Base-by-base conservation (phyloP, 345 rosid genomes). In the Ricinus communis region DNA sequence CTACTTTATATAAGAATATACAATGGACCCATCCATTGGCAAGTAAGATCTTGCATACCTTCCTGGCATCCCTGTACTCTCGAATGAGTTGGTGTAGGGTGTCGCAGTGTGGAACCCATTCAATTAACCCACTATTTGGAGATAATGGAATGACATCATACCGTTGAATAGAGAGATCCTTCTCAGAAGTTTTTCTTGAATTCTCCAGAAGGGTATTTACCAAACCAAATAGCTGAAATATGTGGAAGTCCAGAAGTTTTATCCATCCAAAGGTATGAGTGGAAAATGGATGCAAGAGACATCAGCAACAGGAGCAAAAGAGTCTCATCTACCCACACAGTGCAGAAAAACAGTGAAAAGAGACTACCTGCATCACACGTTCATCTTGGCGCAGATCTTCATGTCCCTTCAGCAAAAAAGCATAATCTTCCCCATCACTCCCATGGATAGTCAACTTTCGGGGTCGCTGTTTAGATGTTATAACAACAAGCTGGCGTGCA, bases 371-470 rank as follows among this genome's bases (percentile, higher is more conserved):
- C 99, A 95, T 95, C 78, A 95, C 99, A 75, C 98, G 99, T 71
- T 95, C 99, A 85, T 95, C 98, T 73, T 95, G 99, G 79, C 99
- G 96, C 55, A 95, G 76, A 82, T 95, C 99, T 84, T 95, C 99
- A 76, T 95, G 99, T 40, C 99, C 98, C 84, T 95, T 95, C 70
- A 95, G 85, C 86, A 95, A 79, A 79, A 92, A 95, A 68, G 96
- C 89, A 76, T 95, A 79, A 65, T 90, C 98, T 79, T 90, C 90
- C 57, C 99, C 99, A 65, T 95, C 94, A 77, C 83, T 95, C 57
- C 98, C 99, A 61, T 87, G 89, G 85, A 95, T 95, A 59, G 99
- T 95, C 86, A 95, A 85, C 75, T 92, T 95, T 53, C 99, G 83
- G 18, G 99, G 99, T 49, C 98, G 85, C 80, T 95, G 99, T 77